Evolutionary conservation across 306 rosid species (phyloP).

Genomic region (Arachis hypogaea): DNA sequence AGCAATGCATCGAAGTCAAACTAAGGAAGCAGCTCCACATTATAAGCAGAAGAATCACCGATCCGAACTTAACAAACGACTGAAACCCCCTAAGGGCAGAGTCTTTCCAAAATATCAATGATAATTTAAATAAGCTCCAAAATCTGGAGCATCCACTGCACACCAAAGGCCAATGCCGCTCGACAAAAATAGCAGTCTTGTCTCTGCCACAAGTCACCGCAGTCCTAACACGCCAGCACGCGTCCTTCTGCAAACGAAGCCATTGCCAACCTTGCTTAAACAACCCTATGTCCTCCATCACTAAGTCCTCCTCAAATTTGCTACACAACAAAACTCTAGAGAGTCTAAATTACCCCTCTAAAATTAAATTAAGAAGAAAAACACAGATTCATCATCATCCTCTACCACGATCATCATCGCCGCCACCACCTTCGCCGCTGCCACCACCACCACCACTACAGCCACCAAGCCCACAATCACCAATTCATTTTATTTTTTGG

Average conservation of each 20-base stretch:
- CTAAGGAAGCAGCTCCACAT: constrained; percentile 97
- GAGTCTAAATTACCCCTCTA: no score
- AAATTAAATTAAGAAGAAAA: no score
- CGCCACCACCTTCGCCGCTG: no score
- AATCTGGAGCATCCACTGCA: constrained; percentile 66
- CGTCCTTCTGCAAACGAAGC: constrained; percentile 70
- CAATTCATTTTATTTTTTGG: no score
- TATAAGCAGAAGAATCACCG: constrained; percentile 84
- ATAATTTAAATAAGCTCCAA: constrained; percentile 53
- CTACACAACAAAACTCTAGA: neutral
- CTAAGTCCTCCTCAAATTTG: constrained; percentile 41
- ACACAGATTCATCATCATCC: no score
- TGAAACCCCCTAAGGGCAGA: constrained; percentile 75
- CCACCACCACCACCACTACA: no score
- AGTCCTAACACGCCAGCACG: constrained; percentile 53
- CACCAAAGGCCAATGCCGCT: constrained; percentile 88
- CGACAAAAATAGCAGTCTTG: constrained; percentile 52
- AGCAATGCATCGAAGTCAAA: constrained; percentile 87
- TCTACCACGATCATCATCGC: no score
- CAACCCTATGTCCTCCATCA: constrained; percentile 89
- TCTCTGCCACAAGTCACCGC: constrained; percentile 55
- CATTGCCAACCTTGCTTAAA: constrained; percentile 89
- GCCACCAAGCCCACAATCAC: no score
- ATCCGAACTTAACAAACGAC: constrained; percentile 68
- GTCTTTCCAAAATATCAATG: constrained; percentile 71